A percentile compares a stretch with the other conserved stretches of the same genome.
These are phyloP conservation scores for Barnettozyma sucrosica DNA, from an alignment of 805 yeast species.

Conservation along the genomic window DNA sequence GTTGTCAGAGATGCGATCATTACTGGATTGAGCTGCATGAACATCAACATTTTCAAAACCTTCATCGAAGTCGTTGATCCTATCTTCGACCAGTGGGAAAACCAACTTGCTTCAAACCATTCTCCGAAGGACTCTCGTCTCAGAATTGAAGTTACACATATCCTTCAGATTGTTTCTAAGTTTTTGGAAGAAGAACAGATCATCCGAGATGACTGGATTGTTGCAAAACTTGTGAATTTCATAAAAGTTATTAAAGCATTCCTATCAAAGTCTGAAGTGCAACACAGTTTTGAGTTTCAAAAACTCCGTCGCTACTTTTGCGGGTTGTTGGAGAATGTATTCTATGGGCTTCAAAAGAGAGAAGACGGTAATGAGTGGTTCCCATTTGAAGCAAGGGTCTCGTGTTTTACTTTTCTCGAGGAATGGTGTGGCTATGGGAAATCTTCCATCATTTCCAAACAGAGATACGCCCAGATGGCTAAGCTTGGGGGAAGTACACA, in stretches of 20 bases:
- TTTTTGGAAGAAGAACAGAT: slow-evolving; percentile 47
- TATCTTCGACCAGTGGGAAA: slow-evolving; percentile 50
- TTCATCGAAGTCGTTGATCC: slow-evolving; percentile 71
- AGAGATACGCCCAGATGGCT: slow-evolving; percentile 58
- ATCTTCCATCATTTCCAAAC: slow-evolving; percentile 50
- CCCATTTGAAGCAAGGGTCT: slow-evolving; percentile 82
- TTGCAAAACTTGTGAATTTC: slow-evolving; percentile 55
- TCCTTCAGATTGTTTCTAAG: slow-evolving; percentile 63
- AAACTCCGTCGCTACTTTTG: slow-evolving; percentile 78
- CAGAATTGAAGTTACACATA: slow-evolving; percentile 73
- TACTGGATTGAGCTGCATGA: slow-evolving; percentile 83
- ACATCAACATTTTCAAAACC: slow-evolving; percentile 81
- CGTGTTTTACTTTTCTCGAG: slow-evolving; percentile 74
- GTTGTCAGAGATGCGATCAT: slow-evolving; percentile 80
- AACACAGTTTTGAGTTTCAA: slow-evolving; percentile 65
- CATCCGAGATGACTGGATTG: slow-evolving; percentile 61
- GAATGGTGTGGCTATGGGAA: slow-evolving; percentile 96
- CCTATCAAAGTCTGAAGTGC: slow-evolving; percentile 50
- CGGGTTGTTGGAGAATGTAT: slow-evolving; percentile 73
- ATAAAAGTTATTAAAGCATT: slow-evolving; percentile 58
- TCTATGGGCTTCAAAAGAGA: slow-evolving; percentile 43
- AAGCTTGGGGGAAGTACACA: slow-evolving; percentile 33
- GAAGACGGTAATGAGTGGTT: slow-evolving; percentile 48
- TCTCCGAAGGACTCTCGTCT: slow-evolving; percentile 38
- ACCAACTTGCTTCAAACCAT: slow-evolving; percentile 34